These are phyloP conservation scores for Ajuga chamaepitys DNA, from an alignment of 257 asterid genomes.

Conservation along the genomic window DNA sequence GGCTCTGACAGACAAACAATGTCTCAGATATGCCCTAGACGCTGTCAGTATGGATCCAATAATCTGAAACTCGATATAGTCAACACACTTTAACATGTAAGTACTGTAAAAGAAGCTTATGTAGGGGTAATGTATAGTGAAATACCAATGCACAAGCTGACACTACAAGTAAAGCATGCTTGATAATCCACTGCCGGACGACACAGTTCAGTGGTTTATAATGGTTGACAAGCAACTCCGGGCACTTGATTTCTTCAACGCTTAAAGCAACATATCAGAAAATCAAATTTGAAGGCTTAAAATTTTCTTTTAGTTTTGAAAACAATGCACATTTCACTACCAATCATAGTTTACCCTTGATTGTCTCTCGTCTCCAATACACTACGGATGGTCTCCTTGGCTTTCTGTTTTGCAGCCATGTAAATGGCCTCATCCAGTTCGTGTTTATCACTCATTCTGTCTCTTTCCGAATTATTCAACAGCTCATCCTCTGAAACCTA, in stretches of 20 bases:
- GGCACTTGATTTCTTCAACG: conserved; percentile 74
- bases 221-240: conserved; percentile 51
- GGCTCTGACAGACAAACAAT: conserved; percentile 57
- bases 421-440: conserved; percentile 39
- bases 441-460: conserved; percentile 26
- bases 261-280: conserved; percentile 28
- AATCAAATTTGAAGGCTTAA: conserved; percentile 16
- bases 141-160: conserved; percentile 74
- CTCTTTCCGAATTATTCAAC: conserved; percentile 34
- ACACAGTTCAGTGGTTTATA: conserved; percentile 64
- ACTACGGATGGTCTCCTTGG: conserved; percentile 37
- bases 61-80: conserved; percentile 63
- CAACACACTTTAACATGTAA: conserved; percentile 41
- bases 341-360: conserved; percentile 41
- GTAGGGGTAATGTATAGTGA: conserved; percentile 33
- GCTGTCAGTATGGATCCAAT: conserved; percentile 53
- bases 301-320: neutral
- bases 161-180: conserved; percentile 53
- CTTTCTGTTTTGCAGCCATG: conserved; percentile 50
- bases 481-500: conserved; percentile 63
- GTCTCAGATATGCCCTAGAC: conserved; percentile 34
- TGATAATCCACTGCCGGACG: conserved; percentile 48
- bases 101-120: conserved; percentile 26
- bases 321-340: conserved; percentile 1
- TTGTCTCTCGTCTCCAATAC: conserved; percentile 50